phyloP scores from a whole-genome alignment of 2,329 filamentous ascomycete genomes.

The Pseudocercospora pini-densiflorae region DNA sequence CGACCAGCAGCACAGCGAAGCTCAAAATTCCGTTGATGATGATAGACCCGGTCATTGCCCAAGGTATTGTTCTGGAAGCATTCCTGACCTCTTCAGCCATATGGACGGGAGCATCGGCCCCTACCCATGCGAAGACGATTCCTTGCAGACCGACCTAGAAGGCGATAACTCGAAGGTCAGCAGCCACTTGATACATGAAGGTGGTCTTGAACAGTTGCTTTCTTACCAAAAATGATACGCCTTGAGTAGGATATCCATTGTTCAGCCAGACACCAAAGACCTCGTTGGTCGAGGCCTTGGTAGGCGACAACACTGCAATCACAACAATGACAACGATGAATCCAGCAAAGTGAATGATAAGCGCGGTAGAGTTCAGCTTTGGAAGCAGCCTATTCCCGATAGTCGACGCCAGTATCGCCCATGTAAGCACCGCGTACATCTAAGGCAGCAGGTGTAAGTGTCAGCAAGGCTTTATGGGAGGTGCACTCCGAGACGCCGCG shows the following conservation, averaged over 20 bases:
- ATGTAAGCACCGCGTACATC: not conserved
- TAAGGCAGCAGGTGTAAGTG: too few species aligned
- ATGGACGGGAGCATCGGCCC: constrained; percentile 14
- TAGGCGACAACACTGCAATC: constrained; percentile 2
- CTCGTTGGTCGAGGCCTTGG: constrained; percentile 5
- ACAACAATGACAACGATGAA: constrained; percentile 10
- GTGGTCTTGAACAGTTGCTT: too few species aligned
- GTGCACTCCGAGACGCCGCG: too few species aligned
- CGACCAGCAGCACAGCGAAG: not conserved
- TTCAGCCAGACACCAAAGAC: constrained; percentile 14
- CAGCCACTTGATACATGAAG: too few species aligned
- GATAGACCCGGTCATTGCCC: not conserved
- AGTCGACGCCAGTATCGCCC: not conserved
- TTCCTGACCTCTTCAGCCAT: constrained; percentile 10
- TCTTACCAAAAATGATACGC: not conserved
- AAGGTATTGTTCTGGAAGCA: not conserved
- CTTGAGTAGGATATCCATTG: constrained; percentile 8
- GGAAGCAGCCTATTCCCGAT: constrained; percentile 6
- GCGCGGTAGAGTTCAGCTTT: constrained; percentile 10
- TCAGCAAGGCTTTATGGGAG: too few species aligned
- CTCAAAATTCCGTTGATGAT: constrained; percentile 3
- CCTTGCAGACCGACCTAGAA: constrained; percentile 9
- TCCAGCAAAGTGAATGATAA: constrained; percentile 8
- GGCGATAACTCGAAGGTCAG: not conserved
- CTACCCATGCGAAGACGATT: constrained; percentile 1